Conservation (phyloP, 2,329 filamentous ascomycete genomes). For the Akanthomyces uredinophilus region DNA sequence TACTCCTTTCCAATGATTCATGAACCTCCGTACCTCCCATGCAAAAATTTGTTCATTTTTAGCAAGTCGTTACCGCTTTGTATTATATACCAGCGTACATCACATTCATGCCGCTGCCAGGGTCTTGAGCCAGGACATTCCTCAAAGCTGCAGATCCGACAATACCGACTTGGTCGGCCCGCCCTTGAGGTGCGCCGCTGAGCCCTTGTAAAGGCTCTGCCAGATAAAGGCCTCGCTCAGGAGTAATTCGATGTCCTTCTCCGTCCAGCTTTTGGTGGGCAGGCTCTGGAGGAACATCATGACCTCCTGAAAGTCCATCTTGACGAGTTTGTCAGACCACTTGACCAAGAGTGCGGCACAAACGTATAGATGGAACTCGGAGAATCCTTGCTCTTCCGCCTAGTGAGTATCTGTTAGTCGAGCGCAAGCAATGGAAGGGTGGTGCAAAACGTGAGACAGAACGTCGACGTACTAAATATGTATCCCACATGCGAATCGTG, state of each 20-base stretch:
- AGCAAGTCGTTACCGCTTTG: neutral
- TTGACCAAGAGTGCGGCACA: constrained; percentile 97
- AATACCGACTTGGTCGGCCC: constrained; percentile 33
- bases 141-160: constrained; percentile 31
- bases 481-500: constrained; percentile 99
- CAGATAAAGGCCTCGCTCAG: constrained; percentile 97
- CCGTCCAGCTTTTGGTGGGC: constrained; percentile 90
- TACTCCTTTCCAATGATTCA: neutral
- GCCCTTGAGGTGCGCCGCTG: constrained; percentile 76
- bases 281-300: constrained; percentile 99
- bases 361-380: constrained; percentile 95
- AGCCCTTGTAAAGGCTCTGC: constrained; percentile 95
- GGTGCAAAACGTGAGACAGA: neutral
- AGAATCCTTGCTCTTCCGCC: constrained; percentile 98
- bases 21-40: neutral
- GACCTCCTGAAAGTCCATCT: constrained; percentile 97
- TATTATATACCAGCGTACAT: neutral
- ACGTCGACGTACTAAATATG: constrained; percentile 71
- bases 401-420: constrained; percentile 32
- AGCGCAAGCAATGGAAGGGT: neutral
- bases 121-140: neutral
- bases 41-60: neutral
- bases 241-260: constrained; percentile 94
- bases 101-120: neutral
- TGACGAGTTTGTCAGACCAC: constrained; percentile 90